A percentile compares a stretch with the other conserved stretches of the same genome.
Evolutionary conservation across 1,284 basidiomycete species (phyloP).

Genomic region (Melampsora larici-populina): DNA sequence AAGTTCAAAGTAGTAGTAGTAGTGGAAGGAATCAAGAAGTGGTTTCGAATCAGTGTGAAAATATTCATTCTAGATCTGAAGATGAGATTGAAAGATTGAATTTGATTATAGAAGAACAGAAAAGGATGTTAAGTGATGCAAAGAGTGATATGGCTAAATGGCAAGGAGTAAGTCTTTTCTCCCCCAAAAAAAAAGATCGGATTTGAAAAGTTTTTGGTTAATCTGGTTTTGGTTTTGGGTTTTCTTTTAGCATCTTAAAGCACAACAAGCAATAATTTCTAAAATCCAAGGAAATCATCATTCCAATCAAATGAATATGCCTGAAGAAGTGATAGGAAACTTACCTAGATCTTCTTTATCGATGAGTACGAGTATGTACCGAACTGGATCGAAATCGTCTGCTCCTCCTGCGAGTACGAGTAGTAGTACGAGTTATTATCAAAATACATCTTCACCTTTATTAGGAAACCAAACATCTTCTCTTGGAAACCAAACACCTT

Average conservation of each 20-base stretch:
- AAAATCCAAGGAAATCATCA: conserved; percentile 8
- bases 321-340: not conserved
- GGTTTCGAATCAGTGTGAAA: conserved; percentile 33
- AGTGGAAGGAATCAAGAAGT: not conserved
- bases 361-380: not conserved
- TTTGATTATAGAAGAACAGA: conserved; percentile 37
- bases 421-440: not conserved
- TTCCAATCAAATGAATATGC: not conserved
- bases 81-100: conserved; percentile 38
- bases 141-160: conserved; percentile 42
- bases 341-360: not conserved
- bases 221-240: no score
- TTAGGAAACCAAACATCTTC: conserved; percentile 2
- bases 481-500: not conserved
- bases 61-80: conserved; percentile 33
- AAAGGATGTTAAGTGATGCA: conserved; percentile 38
- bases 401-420: not conserved
- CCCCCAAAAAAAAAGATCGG: no score
- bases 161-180: conserved; percentile 42
- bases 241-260: conserved; percentile 33
- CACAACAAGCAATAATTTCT: conserved; percentile 29
- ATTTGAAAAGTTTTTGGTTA: no score
- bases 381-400: not conserved
- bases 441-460: no score
- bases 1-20: conserved; percentile 14